Conservation (phyloP, 345 rosid species). For the Gossypium sturtianum region DNA sequence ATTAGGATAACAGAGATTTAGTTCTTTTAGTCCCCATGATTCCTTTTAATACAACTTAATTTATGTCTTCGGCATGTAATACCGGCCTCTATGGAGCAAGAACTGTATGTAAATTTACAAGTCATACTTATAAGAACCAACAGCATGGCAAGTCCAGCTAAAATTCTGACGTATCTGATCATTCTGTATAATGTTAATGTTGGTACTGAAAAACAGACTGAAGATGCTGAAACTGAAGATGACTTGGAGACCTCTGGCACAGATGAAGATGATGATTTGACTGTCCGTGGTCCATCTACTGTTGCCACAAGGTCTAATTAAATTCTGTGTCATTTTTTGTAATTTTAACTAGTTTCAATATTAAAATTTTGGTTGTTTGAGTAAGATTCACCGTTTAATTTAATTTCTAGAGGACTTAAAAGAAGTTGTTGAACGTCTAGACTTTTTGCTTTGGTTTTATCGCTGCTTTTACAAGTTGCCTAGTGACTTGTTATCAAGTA, state of each 20-base stretch:
- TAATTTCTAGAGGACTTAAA: background rate
- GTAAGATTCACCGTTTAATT: background rate
- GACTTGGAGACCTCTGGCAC: slow-evolving; percentile 33
- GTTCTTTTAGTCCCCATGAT: background rate
- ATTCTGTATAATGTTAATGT: slow-evolving; percentile 26
- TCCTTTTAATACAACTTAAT: background rate
- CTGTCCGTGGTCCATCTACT: slow-evolving; percentile 22
- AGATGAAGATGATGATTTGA: slow-evolving; percentile 39
- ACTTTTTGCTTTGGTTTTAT: background rate
- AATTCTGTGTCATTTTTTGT: background rate
- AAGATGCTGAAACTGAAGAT: slow-evolving; percentile 35
- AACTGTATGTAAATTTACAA: slow-evolving; percentile 4
- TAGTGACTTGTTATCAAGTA: background rate
- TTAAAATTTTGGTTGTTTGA: background rate
- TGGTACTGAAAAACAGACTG: slow-evolving; percentile 17
- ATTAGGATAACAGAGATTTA: slow-evolving; percentile 10
- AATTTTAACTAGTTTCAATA: background rate
- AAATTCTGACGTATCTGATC: slow-evolving; percentile 33
- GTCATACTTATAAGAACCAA: slow-evolving; percentile 84
- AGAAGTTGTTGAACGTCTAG: background rate
- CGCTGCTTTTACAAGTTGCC: background rate
- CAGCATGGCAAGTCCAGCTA: slow-evolving; percentile 86
- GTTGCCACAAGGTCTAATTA: slow-evolving; percentile 37
- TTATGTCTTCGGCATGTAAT: background rate
- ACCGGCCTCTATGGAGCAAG: background rate